Percentiles rank a stretch among this genome's conserved stretches.
phyloP scores from a whole-genome alignment of 2,329 filamentous ascomycete species.

The Penicillium sp. region DNA sequence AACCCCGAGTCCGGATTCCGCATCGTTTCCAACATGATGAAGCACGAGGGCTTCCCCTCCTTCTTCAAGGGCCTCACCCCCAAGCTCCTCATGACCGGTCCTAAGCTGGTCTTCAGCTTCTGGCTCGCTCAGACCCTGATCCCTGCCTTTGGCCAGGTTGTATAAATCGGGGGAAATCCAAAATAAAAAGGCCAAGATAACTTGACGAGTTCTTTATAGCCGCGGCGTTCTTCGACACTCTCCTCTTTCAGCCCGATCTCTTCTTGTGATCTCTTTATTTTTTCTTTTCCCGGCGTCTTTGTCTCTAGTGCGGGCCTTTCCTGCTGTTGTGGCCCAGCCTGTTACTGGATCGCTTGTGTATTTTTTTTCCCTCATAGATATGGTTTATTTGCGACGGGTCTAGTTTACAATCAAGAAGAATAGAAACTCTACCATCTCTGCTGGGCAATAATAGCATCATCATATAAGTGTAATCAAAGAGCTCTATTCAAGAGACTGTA shows the following conservation, averaged over 20 bases:
- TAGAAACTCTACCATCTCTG: slow-evolving; percentile 7
- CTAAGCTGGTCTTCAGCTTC: slow-evolving; percentile 99
- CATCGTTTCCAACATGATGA: slow-evolving; percentile 90
- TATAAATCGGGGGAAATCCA: slow-evolving; percentile 45
- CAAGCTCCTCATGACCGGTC: slow-evolving; percentile 98
- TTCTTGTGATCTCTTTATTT: not conserved
- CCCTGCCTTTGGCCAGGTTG: slow-evolving; percentile 78
- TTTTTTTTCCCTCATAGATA: slow-evolving; percentile 23
- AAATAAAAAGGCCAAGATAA: slow-evolving; percentile 13
- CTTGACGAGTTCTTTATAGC: slow-evolving; percentile 26
- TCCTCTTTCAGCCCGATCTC: slow-evolving; percentile 8
- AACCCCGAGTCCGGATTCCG: slow-evolving; percentile 93
- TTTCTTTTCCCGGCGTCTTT: slow-evolving; percentile 18
- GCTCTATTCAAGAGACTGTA: no score
- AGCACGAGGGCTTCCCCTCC: slow-evolving; percentile 78
- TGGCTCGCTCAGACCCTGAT: slow-evolving; percentile 99
- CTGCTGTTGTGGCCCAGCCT: slow-evolving; percentile 10
- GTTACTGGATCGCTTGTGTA: slow-evolving; percentile 21
- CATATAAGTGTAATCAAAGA: not conserved
- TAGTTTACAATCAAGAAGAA: slow-evolving; percentile 14
- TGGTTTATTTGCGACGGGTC: slow-evolving; percentile 24
- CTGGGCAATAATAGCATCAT: not conserved
- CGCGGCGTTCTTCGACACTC: slow-evolving; percentile 27
- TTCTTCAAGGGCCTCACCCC: slow-evolving; percentile 99
- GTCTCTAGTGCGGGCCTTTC: slow-evolving; percentile 14